Conservation (phyloP, 306 rosid genomes). For the Arachis stenosperma region DNA sequence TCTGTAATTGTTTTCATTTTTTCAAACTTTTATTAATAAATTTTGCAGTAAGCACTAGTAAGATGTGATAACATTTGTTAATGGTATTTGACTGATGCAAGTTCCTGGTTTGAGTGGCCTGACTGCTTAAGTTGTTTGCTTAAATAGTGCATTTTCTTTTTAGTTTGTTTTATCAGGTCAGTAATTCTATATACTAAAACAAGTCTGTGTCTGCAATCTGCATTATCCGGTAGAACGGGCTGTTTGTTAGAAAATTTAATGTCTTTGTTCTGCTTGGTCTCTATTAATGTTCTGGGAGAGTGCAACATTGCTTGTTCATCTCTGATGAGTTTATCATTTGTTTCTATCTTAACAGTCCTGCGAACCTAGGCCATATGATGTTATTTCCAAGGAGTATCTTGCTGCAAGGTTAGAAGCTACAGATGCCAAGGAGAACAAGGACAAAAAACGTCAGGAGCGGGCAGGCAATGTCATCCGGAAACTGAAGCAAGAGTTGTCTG, state of each 20-base stretch:
- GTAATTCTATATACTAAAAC: not conserved
- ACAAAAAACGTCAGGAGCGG: constrained; percentile 74
- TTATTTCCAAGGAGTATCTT: constrained; percentile 76
- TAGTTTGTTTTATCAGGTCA: constrained; percentile 2
- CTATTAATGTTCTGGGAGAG: constrained; percentile 10
- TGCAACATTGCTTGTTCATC: not conserved
- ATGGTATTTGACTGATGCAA: constrained; percentile 14
- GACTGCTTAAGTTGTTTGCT: not conserved
- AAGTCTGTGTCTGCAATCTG: not conserved
- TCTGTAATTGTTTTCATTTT: not conserved
- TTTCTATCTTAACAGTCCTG: constrained; percentile 48
- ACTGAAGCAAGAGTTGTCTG: constrained; percentile 79
- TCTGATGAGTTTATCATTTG: constrained; percentile 27
- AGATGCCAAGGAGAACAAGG: constrained; percentile 71
- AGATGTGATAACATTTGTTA: not conserved
- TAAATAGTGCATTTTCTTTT: not conserved
- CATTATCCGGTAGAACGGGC: not conserved
- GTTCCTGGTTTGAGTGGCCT: constrained; percentile 18
- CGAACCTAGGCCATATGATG: constrained; percentile 73
- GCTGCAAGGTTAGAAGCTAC: constrained; percentile 85
- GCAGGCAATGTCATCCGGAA: constrained; percentile 76
- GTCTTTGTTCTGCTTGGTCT: constrained; percentile 23
- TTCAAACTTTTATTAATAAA: constrained; percentile 1
- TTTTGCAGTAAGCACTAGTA: not conserved
- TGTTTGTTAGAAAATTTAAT: not conserved